Evolutionary conservation across 768 basidiomycete species (phyloP), one percentile per base, ranked within the genome.

Genomic region (Leccinum ochraceum): DNA sequence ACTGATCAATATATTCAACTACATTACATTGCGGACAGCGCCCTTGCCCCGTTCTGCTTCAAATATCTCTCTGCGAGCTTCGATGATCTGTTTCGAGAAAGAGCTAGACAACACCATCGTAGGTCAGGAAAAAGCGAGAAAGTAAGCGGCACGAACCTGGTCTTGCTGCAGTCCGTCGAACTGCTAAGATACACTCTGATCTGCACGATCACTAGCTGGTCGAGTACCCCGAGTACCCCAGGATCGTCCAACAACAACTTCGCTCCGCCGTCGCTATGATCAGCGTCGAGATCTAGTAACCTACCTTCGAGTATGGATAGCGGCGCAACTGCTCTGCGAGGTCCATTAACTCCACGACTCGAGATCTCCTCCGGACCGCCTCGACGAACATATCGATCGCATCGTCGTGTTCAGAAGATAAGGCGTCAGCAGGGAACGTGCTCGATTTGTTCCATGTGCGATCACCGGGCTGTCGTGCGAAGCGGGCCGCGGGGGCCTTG

Each of bases 221-320:
- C 83, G 59, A 88, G 63, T 53, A 87, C 86, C 1, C 80, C 84
- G 53, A 77, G 63, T 24, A 83, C 73, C 0, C 86, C 86, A 0
- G 78, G 59, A 62, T 88, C 86, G 10, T 76, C 64, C 46, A 83
- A 63, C 24, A 80, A 57, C 24, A 75, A 16, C 37, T 37, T 16
- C 14, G 14, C 37, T 37, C 14, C 13, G 0, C 6, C 14, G 13
- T 7, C 14, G 37, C 6, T 37, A 37, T 7, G 14, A 37, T 37
- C 73, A 13, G 65, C 69, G 22, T 70, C 58, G 13, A 73, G 46
- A 3, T 59, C 51, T 17, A 73, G 24, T 24, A 24, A 34, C 58
- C 32, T 61, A 36, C 72, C 56, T 44, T 66, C 61, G 53, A 68
- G 56, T 63, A 65, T 2, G 67, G 69, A 54, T 70, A 70, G 5